A percentile compares a stretch with the other conserved stretches of the same genome.
Evolutionary conservation across 2,329 filamentous ascomycete species (phyloP).

Genomic region (Aspergillus sp.): DNA sequence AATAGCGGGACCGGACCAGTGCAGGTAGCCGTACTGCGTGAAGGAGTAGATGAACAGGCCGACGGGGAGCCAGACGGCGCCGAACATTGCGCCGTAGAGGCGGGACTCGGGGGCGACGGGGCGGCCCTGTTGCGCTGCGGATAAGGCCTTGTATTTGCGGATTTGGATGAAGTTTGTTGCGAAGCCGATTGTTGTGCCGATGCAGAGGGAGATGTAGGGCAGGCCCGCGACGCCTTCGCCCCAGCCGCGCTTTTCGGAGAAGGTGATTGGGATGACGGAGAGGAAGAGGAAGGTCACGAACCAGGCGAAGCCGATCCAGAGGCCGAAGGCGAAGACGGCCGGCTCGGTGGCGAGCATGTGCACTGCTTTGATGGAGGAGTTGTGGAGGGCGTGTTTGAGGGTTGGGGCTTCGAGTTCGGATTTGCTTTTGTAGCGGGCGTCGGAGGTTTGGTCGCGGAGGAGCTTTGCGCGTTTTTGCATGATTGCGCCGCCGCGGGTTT

Average conservation of each 20-base stretch:
- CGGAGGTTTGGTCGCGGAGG: slow-evolving; percentile 49
- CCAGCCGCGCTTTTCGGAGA: slow-evolving; percentile 54
- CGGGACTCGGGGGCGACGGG: slow-evolving; percentile 47
- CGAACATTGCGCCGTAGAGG: slow-evolving; percentile 51
- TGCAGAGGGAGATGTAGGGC: slow-evolving; percentile 52
- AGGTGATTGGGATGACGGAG: slow-evolving; percentile 52
- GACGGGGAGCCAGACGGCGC: slow-evolving; percentile 48
- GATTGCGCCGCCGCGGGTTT: slow-evolving; percentile 50
- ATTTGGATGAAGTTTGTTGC: slow-evolving; percentile 52
- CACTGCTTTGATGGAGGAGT: slow-evolving; percentile 53
- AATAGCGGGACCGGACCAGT: slow-evolving; percentile 52
- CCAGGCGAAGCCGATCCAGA: slow-evolving; percentile 56
- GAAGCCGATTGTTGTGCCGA: slow-evolving; percentile 52
- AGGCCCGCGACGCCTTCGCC: slow-evolving; percentile 51
- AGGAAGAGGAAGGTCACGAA: slow-evolving; percentile 57
- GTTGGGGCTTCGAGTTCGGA: slow-evolving; percentile 54
- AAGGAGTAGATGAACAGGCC: slow-evolving; percentile 56
- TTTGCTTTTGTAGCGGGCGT: slow-evolving; percentile 51
- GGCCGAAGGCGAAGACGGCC: slow-evolving; percentile 51
- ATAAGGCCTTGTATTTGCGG: slow-evolving; percentile 48
- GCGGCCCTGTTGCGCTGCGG: slow-evolving; percentile 22
- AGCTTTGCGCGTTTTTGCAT: slow-evolving; percentile 51
- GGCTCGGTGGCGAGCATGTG: slow-evolving; percentile 52
- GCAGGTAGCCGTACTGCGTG: slow-evolving; percentile 51
- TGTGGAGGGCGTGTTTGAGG: slow-evolving; percentile 41